Evolutionary conservation across 306 rosid species (phyloP).

Genomic region (Mimosa bimucronata): DNA sequence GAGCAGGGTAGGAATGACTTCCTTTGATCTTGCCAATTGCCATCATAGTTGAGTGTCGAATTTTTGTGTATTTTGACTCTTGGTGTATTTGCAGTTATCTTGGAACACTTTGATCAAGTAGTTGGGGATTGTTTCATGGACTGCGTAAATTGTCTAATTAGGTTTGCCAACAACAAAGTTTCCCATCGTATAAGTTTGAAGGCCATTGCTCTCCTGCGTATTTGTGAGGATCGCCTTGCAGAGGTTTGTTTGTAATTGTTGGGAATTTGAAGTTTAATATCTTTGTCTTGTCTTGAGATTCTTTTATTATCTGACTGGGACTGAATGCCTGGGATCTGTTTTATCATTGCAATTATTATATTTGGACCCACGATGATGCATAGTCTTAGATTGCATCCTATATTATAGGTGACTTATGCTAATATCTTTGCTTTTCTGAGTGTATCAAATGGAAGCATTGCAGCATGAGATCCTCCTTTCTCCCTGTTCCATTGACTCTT

Average conservation of each 20-base stretch:
- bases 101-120: constrained; percentile 99
- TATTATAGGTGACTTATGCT: constrained; percentile 7
- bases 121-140: constrained; percentile 99
- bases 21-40: constrained; percentile 34
- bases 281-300: neutral
- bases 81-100: constrained; percentile 79
- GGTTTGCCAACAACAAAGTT: constrained; percentile 93
- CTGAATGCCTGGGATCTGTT: neutral
- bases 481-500: too few relatives aligned
- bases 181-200: constrained; percentile 97
- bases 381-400: constrained; percentile 20
- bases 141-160: constrained; percentile 97
- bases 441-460: neutral
- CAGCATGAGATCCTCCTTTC: too few relatives aligned
- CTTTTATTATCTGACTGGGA: constrained; percentile 16
- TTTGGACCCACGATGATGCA: neutral
- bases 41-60: constrained; percentile 34
- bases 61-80: constrained; percentile 54
- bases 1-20: constrained; percentile 78
- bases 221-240: constrained; percentile 98
- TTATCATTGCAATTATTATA: constrained; percentile 4
- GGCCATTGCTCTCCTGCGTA: constrained; percentile 98
- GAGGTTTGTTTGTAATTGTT: constrained; percentile 74
- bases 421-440: constrained; percentile 12
- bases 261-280: constrained; percentile 32